phyloP scores from a whole-genome alignment of 192 early-diverging fungal species.

The Umbelopsis ramanniana region DNA sequence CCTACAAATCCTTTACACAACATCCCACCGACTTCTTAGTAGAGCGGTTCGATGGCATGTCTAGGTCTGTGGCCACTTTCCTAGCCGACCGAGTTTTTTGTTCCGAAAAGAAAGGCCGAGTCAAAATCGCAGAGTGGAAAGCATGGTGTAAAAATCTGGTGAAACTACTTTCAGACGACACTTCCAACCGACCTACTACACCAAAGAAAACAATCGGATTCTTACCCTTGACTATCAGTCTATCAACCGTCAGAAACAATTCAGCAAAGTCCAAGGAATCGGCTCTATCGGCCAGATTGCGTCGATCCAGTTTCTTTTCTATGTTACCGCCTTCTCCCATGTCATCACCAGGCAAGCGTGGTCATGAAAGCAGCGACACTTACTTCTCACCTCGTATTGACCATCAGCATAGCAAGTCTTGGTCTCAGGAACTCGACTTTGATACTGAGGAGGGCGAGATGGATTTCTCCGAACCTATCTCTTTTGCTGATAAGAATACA shows the following conservation, averaged over 20 bases:
- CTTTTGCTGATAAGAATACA: constrained; percentile 17
- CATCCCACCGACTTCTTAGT: constrained; percentile 65
- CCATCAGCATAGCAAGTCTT: constrained; percentile 12
- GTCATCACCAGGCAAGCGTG: background rate
- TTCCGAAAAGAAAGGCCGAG: constrained; percentile 34
- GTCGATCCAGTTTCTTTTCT: constrained; percentile 18
- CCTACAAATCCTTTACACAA: constrained; percentile 63
- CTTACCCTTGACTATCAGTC: constrained; percentile 11
- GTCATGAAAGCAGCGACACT: background rate
- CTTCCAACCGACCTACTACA: constrained; percentile 2
- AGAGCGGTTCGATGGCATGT: constrained; percentile 58
- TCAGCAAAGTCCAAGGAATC: constrained; percentile 18
- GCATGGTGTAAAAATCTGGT: constrained; percentile 35
- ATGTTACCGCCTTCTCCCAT: constrained; percentile 15
- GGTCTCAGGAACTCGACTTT: constrained; percentile 27
- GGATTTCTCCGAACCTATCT: constrained; percentile 28
- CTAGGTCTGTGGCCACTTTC: constrained; percentile 61
- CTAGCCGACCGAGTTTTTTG: constrained; percentile 66
- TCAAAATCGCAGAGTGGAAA: constrained; percentile 35
- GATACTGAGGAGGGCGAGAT: constrained; percentile 6
- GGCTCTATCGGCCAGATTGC: constrained; percentile 1
- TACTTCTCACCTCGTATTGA: background rate
- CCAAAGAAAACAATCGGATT: constrained; percentile 21
- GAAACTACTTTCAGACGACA: constrained; percentile 18
- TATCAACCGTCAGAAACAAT: constrained; percentile 11